These are phyloP conservation scores for Suillus ampliporus DNA, from an alignment of 768 basidiomycete species.

Conservation along the genomic window DNA sequence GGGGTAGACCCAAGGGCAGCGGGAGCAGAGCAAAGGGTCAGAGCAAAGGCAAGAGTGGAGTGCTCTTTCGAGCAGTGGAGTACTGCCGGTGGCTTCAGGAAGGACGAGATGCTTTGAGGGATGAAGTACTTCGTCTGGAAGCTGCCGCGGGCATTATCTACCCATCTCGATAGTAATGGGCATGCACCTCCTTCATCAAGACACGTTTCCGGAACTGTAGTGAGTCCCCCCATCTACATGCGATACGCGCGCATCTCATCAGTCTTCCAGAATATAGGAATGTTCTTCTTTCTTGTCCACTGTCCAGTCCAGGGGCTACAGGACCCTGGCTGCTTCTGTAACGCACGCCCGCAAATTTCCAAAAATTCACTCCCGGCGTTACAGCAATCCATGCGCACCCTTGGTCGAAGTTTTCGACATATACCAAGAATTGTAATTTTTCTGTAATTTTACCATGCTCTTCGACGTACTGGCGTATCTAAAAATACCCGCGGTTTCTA, in stretches of 20 bases:
- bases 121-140: conserved; percentile 74
- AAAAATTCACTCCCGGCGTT: no score
- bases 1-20: conserved; percentile 82
- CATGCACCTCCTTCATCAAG: background rate
- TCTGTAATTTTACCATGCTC: background rate
- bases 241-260: background rate
- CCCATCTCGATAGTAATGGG: background rate
- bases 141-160: conserved; percentile 59
- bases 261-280: background rate
- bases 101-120: conserved; percentile 69
- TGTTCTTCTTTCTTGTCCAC: background rate
- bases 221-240: background rate
- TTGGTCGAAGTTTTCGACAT: background rate
- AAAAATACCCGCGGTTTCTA: background rate
- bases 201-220: background rate
- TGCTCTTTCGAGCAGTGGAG: conserved; percentile 85
- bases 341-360: background rate
- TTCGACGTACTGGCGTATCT: background rate
- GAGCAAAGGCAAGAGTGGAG: conserved; percentile 89
- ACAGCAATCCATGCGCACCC: background rate
- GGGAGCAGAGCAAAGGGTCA: conserved; percentile 66
- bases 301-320: background rate
- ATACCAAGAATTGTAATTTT: conserved; percentile 1
- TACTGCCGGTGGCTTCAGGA: conserved; percentile 89
- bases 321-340: background rate